Conservation (phyloP, 2,329 filamentous ascomycete genomes). For the Monosporascus sp. region DNA sequence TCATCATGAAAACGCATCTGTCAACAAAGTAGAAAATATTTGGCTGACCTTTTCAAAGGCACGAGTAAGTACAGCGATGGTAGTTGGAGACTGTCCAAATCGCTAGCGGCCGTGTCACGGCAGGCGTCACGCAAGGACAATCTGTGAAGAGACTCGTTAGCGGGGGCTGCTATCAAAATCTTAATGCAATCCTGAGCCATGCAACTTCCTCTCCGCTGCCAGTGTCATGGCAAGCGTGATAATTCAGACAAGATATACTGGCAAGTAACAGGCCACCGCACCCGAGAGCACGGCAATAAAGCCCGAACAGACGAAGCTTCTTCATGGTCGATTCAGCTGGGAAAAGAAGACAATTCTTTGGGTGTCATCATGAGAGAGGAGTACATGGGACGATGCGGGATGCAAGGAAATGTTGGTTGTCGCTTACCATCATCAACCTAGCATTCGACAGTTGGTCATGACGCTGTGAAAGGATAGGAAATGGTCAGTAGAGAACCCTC, state of each 20-base stretch:
- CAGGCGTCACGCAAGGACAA: too few relatives aligned
- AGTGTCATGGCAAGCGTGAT: conserved; percentile 1
- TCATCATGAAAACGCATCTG: conserved; percentile 53
- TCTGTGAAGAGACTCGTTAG: too few relatives aligned
- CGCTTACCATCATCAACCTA: too few relatives aligned
- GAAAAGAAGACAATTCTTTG: conserved; percentile 75
- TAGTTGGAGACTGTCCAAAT: too few relatives aligned
- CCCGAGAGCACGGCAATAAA: conserved; percentile 40
- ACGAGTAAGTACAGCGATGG: too few relatives aligned
- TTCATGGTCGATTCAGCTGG: conserved; percentile 85
- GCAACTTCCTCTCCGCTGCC: too few relatives aligned
- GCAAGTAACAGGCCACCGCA: conserved; percentile 74
- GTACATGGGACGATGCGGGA: conserved; percentile 3
- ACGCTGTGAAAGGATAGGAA: too few relatives aligned
- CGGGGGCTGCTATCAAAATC: too few relatives aligned
- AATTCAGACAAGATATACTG: conserved; percentile 79
- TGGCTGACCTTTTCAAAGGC: conserved; percentile 12
- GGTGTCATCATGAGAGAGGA: conserved; percentile 64
- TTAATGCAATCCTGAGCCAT: too few relatives aligned
- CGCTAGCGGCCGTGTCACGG: too few relatives aligned
- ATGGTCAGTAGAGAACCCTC: too few relatives aligned
- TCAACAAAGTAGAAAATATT: background rate
- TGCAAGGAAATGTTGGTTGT: background rate
- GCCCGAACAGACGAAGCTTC: conserved; percentile 65
- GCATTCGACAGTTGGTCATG: too few relatives aligned